Conservation (phyloP, 1,284 basidiomycete genomes). For the Marasmius fiardii region DNA sequence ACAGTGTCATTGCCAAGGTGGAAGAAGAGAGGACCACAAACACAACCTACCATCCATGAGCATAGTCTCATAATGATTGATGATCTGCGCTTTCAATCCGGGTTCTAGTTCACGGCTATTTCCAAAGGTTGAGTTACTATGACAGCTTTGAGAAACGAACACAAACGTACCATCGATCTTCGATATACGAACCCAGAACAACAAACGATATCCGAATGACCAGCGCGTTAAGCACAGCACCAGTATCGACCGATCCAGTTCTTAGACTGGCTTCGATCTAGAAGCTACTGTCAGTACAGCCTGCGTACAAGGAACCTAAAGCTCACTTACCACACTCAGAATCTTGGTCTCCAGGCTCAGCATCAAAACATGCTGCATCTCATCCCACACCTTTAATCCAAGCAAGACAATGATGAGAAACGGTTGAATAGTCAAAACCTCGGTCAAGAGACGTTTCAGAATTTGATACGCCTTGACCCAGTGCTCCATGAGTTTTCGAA, state of each 20-base stretch:
- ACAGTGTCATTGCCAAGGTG: background rate
- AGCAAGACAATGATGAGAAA: background rate
- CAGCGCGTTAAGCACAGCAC: background rate
- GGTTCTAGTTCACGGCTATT: background rate
- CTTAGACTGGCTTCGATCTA: background rate
- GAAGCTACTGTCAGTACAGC: background rate
- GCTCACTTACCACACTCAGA: background rate
- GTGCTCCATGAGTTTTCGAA: background rate
- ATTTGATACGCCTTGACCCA: background rate
- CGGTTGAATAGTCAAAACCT: background rate
- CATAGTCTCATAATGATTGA: background rate
- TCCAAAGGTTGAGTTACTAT: background rate
- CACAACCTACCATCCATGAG: background rate
- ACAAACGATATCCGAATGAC: background rate
- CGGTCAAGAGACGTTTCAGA: background rate
- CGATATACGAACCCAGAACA: background rate
- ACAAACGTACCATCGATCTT: background rate
- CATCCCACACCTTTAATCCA: slow-evolving; percentile 1
- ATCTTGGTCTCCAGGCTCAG: background rate
- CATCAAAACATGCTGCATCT: background rate
- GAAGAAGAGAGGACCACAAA: background rate
- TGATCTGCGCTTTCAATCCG: background rate
- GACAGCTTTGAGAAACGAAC: background rate
- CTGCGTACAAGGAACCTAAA: background rate
- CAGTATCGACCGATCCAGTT: background rate